Base-by-base conservation (phyloP, 2,329 filamentous ascomycete species). In the Trichoderma lentiforme region DNA sequence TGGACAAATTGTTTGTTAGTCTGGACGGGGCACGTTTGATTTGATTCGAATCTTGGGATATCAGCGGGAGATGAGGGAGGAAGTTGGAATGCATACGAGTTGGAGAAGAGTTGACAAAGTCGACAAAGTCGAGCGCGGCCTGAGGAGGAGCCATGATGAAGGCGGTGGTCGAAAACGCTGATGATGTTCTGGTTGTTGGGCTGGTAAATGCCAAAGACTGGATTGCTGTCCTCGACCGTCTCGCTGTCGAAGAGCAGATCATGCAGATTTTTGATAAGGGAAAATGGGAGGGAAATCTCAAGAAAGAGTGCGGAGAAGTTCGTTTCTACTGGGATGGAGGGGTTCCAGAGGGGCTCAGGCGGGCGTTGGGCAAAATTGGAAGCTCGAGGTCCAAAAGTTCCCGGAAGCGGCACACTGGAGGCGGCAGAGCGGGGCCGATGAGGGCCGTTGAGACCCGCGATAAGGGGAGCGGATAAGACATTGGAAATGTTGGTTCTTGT, bases 81-180 rank as follows among this genome's bases (percentile, higher is more conserved):
- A 8, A 43, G 79, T 15, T 43, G 36, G 36, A 18, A 8, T 39
- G 36, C 90, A 77, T 87, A 97, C 95, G 95, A 68, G 95, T 97
- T 14, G 96, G 96, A 72, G 95, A 98, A 74, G 91, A 93, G 83
- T 98, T 97, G 81, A 98, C 91, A 84, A 97, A 98, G 83, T 93
- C 92, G 79, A 97, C 84, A 82, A 98, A 97, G 85, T 97, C 93
- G 83, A 92, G 85, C 70, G 93, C 93, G 69, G 89, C 83, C 76
- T 85, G 81, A 43, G 85, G 84, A 65, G 86, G 84, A 63, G 86
- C 83, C 87, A 89, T 89, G 77, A 73, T 82, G 78, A 74, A 75
- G 72, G 77, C 64, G 1, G 80, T 77, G 56, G 79, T 79, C 7
- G 70, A 65, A 69, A 73, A 73, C 18, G 66, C 28, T 51, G 65